Evolutionary conservation across 2,329 filamentous ascomycete genomes (phyloP).

Genomic region (Acephala macrosclerotiorum): DNA sequence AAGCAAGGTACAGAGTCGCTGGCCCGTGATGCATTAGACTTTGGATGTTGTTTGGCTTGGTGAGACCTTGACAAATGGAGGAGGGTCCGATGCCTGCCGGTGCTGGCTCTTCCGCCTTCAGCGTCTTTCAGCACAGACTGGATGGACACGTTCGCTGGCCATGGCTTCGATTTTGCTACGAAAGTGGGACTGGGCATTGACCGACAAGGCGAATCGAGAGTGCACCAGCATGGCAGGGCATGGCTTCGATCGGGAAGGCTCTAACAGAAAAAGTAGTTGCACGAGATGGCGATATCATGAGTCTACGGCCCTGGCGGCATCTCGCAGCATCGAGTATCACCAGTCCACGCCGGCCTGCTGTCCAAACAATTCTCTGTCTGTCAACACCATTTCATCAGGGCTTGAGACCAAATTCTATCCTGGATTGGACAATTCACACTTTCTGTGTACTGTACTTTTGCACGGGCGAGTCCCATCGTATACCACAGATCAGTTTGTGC

Average conservation of each 20-base stretch:
- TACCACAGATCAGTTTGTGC: slow-evolving; percentile 1
- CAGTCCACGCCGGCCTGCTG: too few species aligned
- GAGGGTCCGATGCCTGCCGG: not conserved
- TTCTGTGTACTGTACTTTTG: too few species aligned
- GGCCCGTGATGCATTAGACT: slow-evolving; percentile 6
- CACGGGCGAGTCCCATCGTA: not conserved
- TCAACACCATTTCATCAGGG: not conserved
- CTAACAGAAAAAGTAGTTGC: not conserved
- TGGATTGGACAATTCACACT: not conserved
- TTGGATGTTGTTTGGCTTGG: not conserved
- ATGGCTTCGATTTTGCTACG: too few species aligned
- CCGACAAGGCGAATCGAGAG: too few species aligned
- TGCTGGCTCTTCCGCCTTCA: not conserved
- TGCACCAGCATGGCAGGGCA: not conserved
- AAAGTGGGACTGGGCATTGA: too few species aligned
- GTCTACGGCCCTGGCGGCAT: not conserved
- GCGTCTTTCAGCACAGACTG: slow-evolving; percentile 9
- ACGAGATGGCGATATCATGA: not conserved
- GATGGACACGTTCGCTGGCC: not conserved
- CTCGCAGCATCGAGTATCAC: not conserved
- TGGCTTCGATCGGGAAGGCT: not conserved
- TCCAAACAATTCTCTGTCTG: too few species aligned
- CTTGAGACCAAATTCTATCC: not conserved
- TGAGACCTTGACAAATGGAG: not conserved
- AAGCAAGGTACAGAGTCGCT: not conserved